phyloP scores from a whole-genome alignment of 2,329 filamentous ascomycete genomes.

The Fusarium sp. region DNA sequence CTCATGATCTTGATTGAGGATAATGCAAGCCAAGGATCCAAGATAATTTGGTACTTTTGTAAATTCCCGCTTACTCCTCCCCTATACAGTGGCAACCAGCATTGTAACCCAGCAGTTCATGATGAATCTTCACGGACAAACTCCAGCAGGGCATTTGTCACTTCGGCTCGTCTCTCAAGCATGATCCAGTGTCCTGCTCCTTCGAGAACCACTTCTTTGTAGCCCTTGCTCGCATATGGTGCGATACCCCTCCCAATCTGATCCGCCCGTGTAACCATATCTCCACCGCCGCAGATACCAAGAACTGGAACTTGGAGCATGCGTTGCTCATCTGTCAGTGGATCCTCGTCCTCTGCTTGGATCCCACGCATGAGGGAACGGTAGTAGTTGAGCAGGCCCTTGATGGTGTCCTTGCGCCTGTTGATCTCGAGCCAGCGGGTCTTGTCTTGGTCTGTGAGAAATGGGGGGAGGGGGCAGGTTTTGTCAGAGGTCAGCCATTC shows the following conservation, averaged over 20 bases:
- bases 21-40: neutral
- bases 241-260: neutral
- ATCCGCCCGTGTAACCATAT: slow-evolving; percentile 21
- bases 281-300: slow-evolving; percentile 18
- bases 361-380: slow-evolving; percentile 24
- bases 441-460: slow-evolving; percentile 21
- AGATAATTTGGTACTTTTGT: neutral
- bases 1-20: neutral
- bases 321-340: slow-evolving; percentile 23
- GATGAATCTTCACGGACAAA: neutral
- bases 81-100: neutral
- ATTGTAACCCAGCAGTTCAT: neutral
- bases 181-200: slow-evolving; percentile 34
- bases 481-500: slow-evolving; percentile 15
- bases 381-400: slow-evolving; percentile 30
- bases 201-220: slow-evolving; percentile 14
- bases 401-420: slow-evolving; percentile 10
- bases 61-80: neutral
- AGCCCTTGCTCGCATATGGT: slow-evolving; percentile 16
- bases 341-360: slow-evolving; percentile 22
- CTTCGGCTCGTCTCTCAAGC: slow-evolving; percentile 21
- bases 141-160: slow-evolving; percentile 18
- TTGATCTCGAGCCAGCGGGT: slow-evolving; percentile 1
- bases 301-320: slow-evolving; percentile 31
- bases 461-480: slow-evolving; percentile 4